These are phyloP conservation scores for Saccharomycopsis phalli DNA, from an alignment of 1,139 yeast genomes.

Conservation along the genomic window DNA sequence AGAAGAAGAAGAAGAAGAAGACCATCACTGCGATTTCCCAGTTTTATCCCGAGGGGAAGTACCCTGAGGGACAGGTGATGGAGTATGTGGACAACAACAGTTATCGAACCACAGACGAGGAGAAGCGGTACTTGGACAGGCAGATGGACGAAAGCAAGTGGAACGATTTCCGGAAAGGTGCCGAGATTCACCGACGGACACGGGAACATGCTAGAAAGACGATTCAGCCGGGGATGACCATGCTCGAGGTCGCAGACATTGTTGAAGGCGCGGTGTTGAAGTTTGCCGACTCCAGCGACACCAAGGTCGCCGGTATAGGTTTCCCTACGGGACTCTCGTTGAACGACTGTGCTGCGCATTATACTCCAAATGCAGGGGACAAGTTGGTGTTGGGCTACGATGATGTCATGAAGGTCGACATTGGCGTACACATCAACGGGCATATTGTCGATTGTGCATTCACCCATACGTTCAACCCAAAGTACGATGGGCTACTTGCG, in stretches of 20 bases:
- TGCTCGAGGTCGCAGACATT: conserved; percentile 81
- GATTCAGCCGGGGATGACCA: conserved; percentile 86
- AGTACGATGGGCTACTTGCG: conserved; percentile 66
- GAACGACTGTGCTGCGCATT: conserved; percentile 95
- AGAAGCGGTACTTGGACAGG: conserved; percentile 69
- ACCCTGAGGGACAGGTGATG: conserved; percentile 85
- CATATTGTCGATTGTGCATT: conserved; percentile 91
- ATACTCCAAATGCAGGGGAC: conserved; percentile 95
- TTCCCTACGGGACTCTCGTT: conserved; percentile 95
- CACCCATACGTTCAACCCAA: conserved; percentile 80
- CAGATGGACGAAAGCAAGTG: conserved; percentile 51
- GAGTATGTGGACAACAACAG: conserved; percentile 68
- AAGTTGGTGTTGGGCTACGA: conserved; percentile 68
- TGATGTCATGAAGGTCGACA: conserved; percentile 94
- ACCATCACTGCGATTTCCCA: conserved; percentile 52
- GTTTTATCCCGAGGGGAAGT: conserved; percentile 62
- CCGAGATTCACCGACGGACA: conserved; percentile 90
- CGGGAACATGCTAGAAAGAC: conserved; percentile 68
- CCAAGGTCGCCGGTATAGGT: conserved; percentile 70
- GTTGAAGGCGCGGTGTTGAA: conserved; percentile 81
- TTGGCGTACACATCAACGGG: conserved; percentile 97
- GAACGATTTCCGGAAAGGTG: conserved; percentile 91
- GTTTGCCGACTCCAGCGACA: conserved; percentile 47
- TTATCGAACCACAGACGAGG: conserved; percentile 78
- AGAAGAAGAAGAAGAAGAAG: conserved; percentile 41